phyloP scores from a whole-genome alignment of 2,329 filamentous ascomycete species.

The Chrysoporthe cubensis region DNA sequence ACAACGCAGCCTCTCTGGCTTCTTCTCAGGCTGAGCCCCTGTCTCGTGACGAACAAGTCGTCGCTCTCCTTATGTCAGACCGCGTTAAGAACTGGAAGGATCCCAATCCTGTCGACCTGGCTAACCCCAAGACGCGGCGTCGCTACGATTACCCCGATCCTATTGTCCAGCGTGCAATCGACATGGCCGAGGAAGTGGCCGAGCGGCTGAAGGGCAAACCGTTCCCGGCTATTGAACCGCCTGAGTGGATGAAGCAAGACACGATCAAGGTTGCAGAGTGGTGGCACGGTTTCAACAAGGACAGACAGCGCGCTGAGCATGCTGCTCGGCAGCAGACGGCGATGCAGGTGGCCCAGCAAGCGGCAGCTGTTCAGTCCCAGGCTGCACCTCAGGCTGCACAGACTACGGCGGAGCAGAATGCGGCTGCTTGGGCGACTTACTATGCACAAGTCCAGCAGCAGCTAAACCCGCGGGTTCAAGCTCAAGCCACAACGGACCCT shows the following conservation, averaged over 20 bases:
- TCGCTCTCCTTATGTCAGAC: constrained; percentile 50
- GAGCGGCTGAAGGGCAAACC: constrained; percentile 49
- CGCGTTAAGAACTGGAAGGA: constrained; percentile 49
- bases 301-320: constrained; percentile 35
- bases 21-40: constrained; percentile 32
- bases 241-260: constrained; percentile 54
- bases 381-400: constrained; percentile 28
- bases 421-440: constrained; percentile 44
- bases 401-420: constrained; percentile 34
- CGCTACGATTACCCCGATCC: constrained; percentile 49
- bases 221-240: constrained; percentile 55
- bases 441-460: constrained; percentile 42
- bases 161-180: constrained; percentile 47
- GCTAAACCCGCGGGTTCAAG: constrained; percentile 25
- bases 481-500: constrained; percentile 28
- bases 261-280: constrained; percentile 54
- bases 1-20: constrained; percentile 19
- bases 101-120: constrained; percentile 43
- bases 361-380: constrained; percentile 16
- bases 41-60: constrained; percentile 45
- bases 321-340: constrained; percentile 28
- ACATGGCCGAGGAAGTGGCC: constrained; percentile 48
- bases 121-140: constrained; percentile 37
- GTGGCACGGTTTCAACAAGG: constrained; percentile 51
- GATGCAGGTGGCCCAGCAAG: constrained; percentile 15